These are phyloP conservation scores for Dioscorea alata DNA, from an alignment of 106 monocot genomes.

Conservation along the genomic window DNA sequence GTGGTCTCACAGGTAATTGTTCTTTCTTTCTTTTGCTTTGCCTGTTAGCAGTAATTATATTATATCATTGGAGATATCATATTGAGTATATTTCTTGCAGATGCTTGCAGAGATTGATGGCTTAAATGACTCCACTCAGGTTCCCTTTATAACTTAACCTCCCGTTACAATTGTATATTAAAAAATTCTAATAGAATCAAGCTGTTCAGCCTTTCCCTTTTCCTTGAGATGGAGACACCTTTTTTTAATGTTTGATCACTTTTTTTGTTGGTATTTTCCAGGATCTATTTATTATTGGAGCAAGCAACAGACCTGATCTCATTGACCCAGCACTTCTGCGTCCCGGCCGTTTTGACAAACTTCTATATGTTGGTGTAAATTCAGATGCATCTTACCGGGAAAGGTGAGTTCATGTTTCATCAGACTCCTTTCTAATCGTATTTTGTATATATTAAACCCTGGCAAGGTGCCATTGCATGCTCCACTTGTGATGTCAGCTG, in stretches of 20 bases:
- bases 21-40: background rate
- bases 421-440: background rate
- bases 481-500: too few relatives aligned
- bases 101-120: constrained; percentile 98
- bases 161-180: background rate
- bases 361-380: constrained; percentile 91
- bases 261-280: constrained; percentile 7
- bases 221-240: background rate
- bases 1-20: constrained; percentile 86
- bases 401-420: constrained; percentile 36
- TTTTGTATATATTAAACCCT: too few relatives aligned
- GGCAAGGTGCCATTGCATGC: too few relatives aligned
- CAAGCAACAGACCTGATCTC: constrained; percentile 93
- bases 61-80: background rate
- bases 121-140: constrained; percentile 76
- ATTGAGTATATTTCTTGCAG: constrained; percentile 18
- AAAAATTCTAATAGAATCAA: background rate
- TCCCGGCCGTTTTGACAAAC: constrained; percentile 91
- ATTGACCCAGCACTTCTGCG: constrained; percentile 90
- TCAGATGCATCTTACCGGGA: constrained; percentile 76
- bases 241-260: background rate
- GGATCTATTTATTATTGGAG: constrained; percentile 97
- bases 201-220: background rate
- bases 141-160: constrained; percentile 6
- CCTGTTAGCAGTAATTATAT: background rate